These are phyloP conservation scores for Cucurbita moschata DNA, from an alignment of 306 rosid species.

Conservation along the genomic window DNA sequence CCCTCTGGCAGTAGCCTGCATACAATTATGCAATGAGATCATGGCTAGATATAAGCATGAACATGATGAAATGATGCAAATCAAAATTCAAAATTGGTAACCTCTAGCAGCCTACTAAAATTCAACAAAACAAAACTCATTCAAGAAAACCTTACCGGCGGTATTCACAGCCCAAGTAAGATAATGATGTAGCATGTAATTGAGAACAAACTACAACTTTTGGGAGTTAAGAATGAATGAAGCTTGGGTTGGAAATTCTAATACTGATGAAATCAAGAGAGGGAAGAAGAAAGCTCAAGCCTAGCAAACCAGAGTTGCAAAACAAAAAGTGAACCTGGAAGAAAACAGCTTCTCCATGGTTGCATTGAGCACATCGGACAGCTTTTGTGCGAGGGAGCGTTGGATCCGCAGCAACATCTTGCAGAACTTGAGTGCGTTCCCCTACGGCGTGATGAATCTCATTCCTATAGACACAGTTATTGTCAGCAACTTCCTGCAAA, in stretches of 20 bases:
- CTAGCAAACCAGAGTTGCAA: neutral
- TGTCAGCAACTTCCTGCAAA: constrained; percentile 84
- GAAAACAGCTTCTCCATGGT: constrained; percentile 98
- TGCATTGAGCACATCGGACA: constrained; percentile 76
- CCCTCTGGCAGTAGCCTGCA: constrained; percentile 63
- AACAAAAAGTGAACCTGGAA: constrained; percentile 48
- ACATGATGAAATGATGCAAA: neutral
- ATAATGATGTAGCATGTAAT: neutral
- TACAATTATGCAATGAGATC: neutral
- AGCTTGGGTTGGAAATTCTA: neutral
- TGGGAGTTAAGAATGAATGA: neutral
- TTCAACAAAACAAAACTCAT: neutral
- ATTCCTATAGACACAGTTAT: constrained; percentile 78
- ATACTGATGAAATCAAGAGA: neutral
- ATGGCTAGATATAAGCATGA: neutral
- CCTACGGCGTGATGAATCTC: constrained; percentile 86
- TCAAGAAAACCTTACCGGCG: neutral
- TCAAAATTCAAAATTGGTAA: neutral
- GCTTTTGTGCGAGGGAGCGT: constrained; percentile 96
- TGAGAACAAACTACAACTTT: neutral
- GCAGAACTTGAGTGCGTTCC: constrained; percentile 82
- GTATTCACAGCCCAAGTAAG: neutral
- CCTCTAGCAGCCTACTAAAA: neutral
- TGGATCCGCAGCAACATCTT: constrained; percentile 94
- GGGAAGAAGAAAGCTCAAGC: neutral